phyloP scores from a whole-genome alignment of 805 yeast genomes.

The Wickerhamomyces pijperi region DNA sequence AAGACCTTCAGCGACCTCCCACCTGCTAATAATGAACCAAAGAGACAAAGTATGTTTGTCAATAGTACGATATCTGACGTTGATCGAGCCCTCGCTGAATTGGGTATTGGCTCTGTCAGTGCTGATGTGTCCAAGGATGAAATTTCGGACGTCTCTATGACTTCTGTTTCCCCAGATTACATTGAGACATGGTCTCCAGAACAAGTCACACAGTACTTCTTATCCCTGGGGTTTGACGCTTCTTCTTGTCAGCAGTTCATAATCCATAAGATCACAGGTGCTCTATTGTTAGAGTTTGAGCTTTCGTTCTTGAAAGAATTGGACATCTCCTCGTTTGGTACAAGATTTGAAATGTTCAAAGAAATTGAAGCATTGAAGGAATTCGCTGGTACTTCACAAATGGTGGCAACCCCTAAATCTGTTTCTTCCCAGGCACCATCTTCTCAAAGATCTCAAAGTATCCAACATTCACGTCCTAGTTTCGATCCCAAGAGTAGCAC shows the following conservation, averaged over 20 bases:
- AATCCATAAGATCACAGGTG: conserved; percentile 82
- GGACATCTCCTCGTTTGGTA: conserved; percentile 88
- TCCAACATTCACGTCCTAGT: neutral
- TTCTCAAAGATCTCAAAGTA: conserved; percentile 6
- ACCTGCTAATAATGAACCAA: neutral
- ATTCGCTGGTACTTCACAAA: conserved; percentile 3
- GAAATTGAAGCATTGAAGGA: conserved; percentile 63
- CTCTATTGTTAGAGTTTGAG: conserved; percentile 76
- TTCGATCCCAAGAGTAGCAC: neutral
- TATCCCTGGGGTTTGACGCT: conserved; percentile 59
- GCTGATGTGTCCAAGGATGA: conserved; percentile 13
- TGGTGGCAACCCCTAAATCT: conserved; percentile 1
- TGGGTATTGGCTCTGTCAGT: conserved; percentile 25
- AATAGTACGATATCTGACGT: conserved; percentile 56
- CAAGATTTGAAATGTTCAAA: conserved; percentile 83
- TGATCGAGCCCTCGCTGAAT: conserved; percentile 60
- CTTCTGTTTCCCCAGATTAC: conserved; percentile 32
- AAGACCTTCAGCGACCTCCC: neutral
- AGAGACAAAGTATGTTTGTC: conserved; percentile 19
- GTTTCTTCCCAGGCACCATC: conserved; percentile 10
- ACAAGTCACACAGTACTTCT: conserved; percentile 74
- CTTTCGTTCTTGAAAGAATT: conserved; percentile 80
- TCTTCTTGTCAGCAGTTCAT: conserved; percentile 71
- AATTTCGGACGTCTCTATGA: neutral
- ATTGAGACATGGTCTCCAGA: conserved; percentile 71